Base-by-base conservation (phyloP, 108 stramenopile species). In the Seminavis robusta region DNA sequence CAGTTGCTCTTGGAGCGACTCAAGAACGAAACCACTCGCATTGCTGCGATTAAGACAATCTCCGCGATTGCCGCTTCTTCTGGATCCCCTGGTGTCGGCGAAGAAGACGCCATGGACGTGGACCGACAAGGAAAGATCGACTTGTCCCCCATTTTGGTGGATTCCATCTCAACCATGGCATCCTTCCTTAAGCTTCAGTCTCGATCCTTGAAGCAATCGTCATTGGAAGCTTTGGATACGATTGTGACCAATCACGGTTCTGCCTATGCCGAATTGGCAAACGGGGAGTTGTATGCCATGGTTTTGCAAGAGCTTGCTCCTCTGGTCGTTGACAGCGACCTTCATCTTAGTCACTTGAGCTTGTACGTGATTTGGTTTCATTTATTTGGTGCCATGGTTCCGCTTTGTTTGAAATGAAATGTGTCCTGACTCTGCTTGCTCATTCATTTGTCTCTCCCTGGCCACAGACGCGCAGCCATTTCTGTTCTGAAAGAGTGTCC, bases 11-110 rank as follows among this genome's bases (percentile, higher is more conserved):
- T 93, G 38, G 94, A 97, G 59, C 81, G 94, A 20, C 80, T 98
- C 27, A 76, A 80, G 48, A 95, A 96, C 62, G 98, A 98, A 68
- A 94, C 92, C 34, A 98, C 96, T 27, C 81, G 98, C 16, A 78
- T 90, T 56, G 69, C 92, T 6, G 92, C 96, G 8, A 94, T 97
- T 65, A 93, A 92, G 60, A 92, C 94, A 13, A 59, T 98, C 1
- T 66, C 74, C 0, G 52, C 43, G 8, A 75, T 95, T 47, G 90
- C 90, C 2, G 60, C 65, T 6, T 66, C 86, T 13, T 84, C 87
- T 0, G 42, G 82, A 27, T n/a, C n/a, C n/a, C n/a, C n/a, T n/a
- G n/a, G n/a, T n/a, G 36, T 44, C 20, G 41, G 20, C 25, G 36
- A 37, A 37, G 39, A 11, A 15, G 51, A 49, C 16, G 25, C 40